A percentile compares a stretch with the other conserved stretches of the same genome.
phyloP scores from a whole-genome alignment of 495 filamentous ascomycete genomes.

The Neurospora tetrasperma region DNA sequence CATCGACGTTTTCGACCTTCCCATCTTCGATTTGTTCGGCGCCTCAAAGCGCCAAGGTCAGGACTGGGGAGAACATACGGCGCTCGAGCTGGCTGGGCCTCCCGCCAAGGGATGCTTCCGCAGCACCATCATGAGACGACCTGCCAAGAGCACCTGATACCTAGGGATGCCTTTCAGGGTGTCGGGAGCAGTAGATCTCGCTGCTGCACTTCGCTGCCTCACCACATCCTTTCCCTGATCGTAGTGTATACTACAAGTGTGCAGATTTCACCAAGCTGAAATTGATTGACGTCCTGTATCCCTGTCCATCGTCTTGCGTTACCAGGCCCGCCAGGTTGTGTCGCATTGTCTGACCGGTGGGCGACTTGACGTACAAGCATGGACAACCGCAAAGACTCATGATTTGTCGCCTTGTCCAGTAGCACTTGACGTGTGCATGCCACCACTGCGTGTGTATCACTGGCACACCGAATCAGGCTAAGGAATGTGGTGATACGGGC shows the following conservation, averaged over 20 bases:
- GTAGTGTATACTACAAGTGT: neutral
- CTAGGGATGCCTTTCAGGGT: neutral
- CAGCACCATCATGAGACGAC: constrained; percentile 19
- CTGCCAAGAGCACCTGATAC: neutral
- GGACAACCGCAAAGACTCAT: neutral
- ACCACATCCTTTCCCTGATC: neutral
- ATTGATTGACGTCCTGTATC: neutral
- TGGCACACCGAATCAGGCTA: neutral
- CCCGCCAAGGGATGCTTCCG: constrained; percentile 13
- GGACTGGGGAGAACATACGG: constrained; percentile 19
- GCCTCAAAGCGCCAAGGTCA: constrained; percentile 2
- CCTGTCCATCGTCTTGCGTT: neutral
- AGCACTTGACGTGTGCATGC: neutral
- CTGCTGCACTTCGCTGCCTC: neutral
- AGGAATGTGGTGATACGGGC: neutral
- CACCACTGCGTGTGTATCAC: neutral
- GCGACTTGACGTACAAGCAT: neutral
- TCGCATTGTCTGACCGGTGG: neutral
- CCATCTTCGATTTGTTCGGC: constrained; percentile 16
- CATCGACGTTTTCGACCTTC: constrained; percentile 14
- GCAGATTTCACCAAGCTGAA: neutral
- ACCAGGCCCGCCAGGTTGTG: neutral
- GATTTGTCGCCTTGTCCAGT: neutral
- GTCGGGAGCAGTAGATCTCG: neutral
- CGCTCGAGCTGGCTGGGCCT: constrained; percentile 12